Percentiles rank a stretch among this genome's conserved stretches.
These are phyloP conservation scores for Talaromyces sp. DNA, from an alignment of 2,329 filamentous ascomycete species.

Conservation along the genomic window DNA sequence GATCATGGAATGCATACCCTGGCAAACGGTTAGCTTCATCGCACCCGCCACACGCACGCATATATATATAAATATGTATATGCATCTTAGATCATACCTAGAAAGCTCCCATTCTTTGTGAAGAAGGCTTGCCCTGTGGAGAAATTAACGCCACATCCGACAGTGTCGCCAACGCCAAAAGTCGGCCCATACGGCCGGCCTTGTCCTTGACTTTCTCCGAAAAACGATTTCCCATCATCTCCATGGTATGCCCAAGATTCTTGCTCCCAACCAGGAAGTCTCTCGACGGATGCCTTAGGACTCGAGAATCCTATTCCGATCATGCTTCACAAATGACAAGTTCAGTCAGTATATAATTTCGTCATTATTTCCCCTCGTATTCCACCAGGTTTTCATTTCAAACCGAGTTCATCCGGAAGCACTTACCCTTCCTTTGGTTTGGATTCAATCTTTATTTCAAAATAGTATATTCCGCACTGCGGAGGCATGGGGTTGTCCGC, in stretches of 20 bases:
- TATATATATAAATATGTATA: no score
- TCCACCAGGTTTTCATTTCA: constrained; percentile 5
- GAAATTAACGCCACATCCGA: constrained; percentile 69
- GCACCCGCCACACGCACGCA: neutral
- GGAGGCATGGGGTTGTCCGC: constrained; percentile 84
- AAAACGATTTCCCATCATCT: constrained; percentile 67
- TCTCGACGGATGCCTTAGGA: constrained; percentile 60
- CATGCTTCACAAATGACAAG: constrained; percentile 26
- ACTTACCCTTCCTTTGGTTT: constrained; percentile 69
- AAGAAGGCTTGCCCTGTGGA: constrained; percentile 64
- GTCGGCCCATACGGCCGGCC: constrained; percentile 62
- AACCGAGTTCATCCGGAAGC: neutral
- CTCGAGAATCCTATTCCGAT: constrained; percentile 64
- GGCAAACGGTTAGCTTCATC: constrained; percentile 5
- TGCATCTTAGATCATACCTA: constrained; percentile 48
- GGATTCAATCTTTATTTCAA: constrained; percentile 70
- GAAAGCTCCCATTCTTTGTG: constrained; percentile 64
- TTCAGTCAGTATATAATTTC: constrained; percentile 50
- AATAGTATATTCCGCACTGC: constrained; percentile 94
- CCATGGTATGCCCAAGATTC: constrained; percentile 70
- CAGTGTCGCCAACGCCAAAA: constrained; percentile 61
- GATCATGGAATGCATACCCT: constrained; percentile 61
- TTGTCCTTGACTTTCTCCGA: constrained; percentile 57
- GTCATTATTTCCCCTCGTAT: neutral
- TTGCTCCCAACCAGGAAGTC: constrained; percentile 67